Evolutionary conservation across 2,329 filamentous ascomycete species (phyloP).

Genomic region (Beauveria medogensis): DNA sequence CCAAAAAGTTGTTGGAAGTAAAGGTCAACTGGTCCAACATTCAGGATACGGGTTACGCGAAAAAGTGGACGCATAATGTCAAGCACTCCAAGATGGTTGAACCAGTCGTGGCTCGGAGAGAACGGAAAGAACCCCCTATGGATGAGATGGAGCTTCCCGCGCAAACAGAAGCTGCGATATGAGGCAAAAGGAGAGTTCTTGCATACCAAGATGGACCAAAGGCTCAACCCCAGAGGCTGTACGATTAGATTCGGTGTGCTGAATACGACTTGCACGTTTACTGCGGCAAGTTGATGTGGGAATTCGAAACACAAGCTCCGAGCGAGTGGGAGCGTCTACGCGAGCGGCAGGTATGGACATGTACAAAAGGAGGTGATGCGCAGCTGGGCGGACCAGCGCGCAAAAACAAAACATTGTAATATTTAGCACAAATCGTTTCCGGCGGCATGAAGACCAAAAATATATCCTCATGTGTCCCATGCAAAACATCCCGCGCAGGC

Average conservation of each 20-base stretch:
- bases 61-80: slow-evolving; percentile 45
- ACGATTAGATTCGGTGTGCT: background rate
- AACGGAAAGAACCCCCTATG: too few species aligned
- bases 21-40: slow-evolving; percentile 46
- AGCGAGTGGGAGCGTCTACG: background rate
- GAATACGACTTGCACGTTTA: background rate
- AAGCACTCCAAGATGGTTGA: slow-evolving; percentile 34
- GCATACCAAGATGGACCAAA: background rate
- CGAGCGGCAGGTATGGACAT: background rate
- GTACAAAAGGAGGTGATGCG: slow-evolving; percentile 4
- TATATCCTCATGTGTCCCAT: background rate
- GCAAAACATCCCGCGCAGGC: background rate
- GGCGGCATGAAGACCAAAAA: background rate
- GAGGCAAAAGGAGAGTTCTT: background rate
- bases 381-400: slow-evolving; percentile 7
- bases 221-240: background rate
- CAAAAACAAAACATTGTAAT: slow-evolving; percentile 6
- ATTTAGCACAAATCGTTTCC: background rate
- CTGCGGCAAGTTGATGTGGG: too few species aligned
- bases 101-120: background rate
- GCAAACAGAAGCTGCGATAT: background rate
- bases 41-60: slow-evolving; percentile 38
- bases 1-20: slow-evolving; percentile 28
- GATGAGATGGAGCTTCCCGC: slow-evolving; percentile 5
- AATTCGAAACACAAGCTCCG: background rate